Evolutionary conservation across 805 yeast genomes (phyloP).

Genomic region (Wickerhamomyces mucosus): DNA sequence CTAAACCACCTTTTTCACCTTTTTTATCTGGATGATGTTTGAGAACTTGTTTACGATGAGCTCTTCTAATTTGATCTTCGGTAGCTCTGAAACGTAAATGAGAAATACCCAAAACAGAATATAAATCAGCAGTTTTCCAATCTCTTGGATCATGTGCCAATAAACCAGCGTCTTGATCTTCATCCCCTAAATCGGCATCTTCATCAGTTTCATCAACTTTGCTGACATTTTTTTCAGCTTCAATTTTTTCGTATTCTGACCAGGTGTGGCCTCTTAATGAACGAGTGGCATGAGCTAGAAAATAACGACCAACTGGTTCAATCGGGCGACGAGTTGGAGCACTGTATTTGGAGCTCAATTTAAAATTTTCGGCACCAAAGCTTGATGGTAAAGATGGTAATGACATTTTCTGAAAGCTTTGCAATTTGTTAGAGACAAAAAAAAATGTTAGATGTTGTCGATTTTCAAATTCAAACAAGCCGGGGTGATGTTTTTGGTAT

Average conservation of each 20-base stretch:
- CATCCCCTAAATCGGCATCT: slow-evolving; percentile 58
- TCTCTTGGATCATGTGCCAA: slow-evolving; percentile 92
- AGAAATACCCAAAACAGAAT: slow-evolving; percentile 90
- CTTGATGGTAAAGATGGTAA: slow-evolving; percentile 48
- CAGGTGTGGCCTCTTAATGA: slow-evolving; percentile 94
- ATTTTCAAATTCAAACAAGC: no score
- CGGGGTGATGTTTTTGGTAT: no score
- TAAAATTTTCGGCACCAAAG: slow-evolving; percentile 40
- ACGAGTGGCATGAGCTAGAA: slow-evolving; percentile 94
- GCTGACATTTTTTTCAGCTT: slow-evolving; percentile 81
- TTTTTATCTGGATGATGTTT: slow-evolving; percentile 98
- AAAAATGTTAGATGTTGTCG: neutral
- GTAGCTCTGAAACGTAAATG: slow-evolving; percentile 87
- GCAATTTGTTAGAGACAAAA: neutral
- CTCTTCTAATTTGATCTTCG: slow-evolving; percentile 87
- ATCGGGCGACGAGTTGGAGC: slow-evolving; percentile 68
- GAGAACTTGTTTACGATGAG: slow-evolving; percentile 93
- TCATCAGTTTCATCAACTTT: slow-evolving; percentile 49
- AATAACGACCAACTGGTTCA: slow-evolving; percentile 95
- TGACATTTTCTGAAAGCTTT: slow-evolving; percentile 21
- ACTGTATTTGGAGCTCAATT: slow-evolving; percentile 39
- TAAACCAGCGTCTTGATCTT: slow-evolving; percentile 59
- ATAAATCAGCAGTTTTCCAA: slow-evolving; percentile 95
- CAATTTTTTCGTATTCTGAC: slow-evolving; percentile 93
- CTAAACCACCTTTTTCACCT: slow-evolving; percentile 77